Evolutionary conservation across 345 rosid species (phyloP), one percentile per base, ranked within the genome.

Genomic region (Barbarea vulgaris): DNA sequence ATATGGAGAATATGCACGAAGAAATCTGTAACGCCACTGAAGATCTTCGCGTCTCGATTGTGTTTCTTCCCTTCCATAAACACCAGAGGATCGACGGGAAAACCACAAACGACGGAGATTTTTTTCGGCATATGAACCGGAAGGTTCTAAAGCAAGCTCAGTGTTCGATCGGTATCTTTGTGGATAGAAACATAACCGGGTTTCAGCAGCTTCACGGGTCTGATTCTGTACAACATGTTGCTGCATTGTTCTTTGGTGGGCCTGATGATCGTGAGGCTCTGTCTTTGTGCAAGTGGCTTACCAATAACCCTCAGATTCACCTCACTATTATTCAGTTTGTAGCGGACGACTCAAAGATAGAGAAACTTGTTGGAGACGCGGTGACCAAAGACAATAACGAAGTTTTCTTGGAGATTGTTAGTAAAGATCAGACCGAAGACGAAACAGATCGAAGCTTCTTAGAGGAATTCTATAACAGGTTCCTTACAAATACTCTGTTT

Each of bases 221-320:
- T 24, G 86, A 78, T 9, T 31, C 69, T 0, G 80, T 84, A 24
- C 98, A 91, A 57, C 83, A 85, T 9, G 89, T 87, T 3, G 96
- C 87, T 7, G 76, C 81, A 4, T 76, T 91, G 78, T 93, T 93
- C 72, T 93, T 93, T 7, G 96, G 94, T 18, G 98, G 98, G 21
- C 83, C 93, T 17, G 98, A 93, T 77, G 96, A 93, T 69, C 87
- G 97, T 10, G 98, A 93, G 81, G 98, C 98, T 17, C 61, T 93
- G 41, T 85, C 97, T 5, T 87, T 88, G 28, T 83, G 94, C 70
- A 84, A 74, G 64, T 80, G 93, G 78, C 75, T 93, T 17, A 76
- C 82, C 0, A 48, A 73, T 6, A 86, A 89, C 60, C 72, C 83
- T 37, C 83, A 81, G 44, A 79, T 84, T 21, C 81, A 79, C 27